Evolutionary conservation across 768 basidiomycete genomes (phyloP), one percentile per base, ranked within the genome.

Genomic region (Tephrocybe sp.): DNA sequence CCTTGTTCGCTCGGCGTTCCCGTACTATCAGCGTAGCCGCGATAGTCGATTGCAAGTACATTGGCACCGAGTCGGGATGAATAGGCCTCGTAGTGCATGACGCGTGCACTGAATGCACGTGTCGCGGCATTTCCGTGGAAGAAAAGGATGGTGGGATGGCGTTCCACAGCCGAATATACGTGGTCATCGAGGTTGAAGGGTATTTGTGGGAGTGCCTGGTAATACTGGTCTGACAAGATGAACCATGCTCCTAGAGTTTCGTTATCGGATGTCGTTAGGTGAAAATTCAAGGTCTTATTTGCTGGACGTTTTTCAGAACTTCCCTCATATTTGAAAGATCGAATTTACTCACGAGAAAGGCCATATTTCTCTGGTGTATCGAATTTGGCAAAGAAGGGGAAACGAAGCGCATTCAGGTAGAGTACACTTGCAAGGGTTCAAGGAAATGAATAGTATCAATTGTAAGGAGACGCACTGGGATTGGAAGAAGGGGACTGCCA

Each of bases 121-220:
- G 89, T 93, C 0, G 76, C 94, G 0, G 85, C 87, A 55, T 96
- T 96, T 9, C 96, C 96, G 57, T 98, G 96, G 37, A 95, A 75
- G 70, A 90, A 96, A n/a, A 98, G 73, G n/a, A 96, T 72, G 0
- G 88, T 94, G 0, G 92, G 92, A 23, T 77, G 68, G 1, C 70
- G 56, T 11, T 70, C 67, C 15, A 94, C 67, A 1, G 90, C 86
- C 17, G 70, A 56, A 14, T 74, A 63, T 30, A 92, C 71, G 37
- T 77, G 74, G 2, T 69, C 61, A 14, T 74, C 65, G 15, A 71
- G 68, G 26, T 69, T 59, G 15, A 61, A 55, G 3, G 75, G 69
- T 20, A 78, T 69, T 5, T 65, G 47, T 2, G 77, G 69, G 42
- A 80, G 63, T 9, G 71, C 69, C 44, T 77, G 80, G 65, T 88